Evolutionary conservation across 208 protist species (phyloP).

Genomic region (Trypanosoma rangeli): DNA sequence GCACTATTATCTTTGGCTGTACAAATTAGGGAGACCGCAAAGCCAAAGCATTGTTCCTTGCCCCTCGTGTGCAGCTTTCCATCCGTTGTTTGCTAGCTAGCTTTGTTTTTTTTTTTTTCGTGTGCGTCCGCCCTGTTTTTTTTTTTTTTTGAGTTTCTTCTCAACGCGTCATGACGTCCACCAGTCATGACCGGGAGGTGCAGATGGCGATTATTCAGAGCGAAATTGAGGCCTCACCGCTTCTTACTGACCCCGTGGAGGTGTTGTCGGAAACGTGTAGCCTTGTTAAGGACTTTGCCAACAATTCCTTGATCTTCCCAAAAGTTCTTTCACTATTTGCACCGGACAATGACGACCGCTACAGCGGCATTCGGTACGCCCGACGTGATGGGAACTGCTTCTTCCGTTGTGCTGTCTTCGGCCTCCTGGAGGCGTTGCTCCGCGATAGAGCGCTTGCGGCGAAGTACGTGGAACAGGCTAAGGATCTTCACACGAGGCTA

Average conservation of each 20-base stretch:
- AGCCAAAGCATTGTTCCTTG: background rate
- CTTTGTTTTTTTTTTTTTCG: constrained; percentile 23
- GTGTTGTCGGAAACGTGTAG: constrained; percentile 27
- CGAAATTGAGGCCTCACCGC: constrained; percentile 47
- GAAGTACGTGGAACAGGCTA: constrained; percentile 23
- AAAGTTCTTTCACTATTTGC: constrained; percentile 55
- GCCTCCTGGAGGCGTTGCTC: constrained; percentile 45
- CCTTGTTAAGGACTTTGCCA: constrained; percentile 43
- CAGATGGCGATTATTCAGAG: constrained; percentile 66
- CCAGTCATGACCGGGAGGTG: constrained; percentile 28
- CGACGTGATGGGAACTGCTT: constrained; percentile 90
- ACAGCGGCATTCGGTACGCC: constrained; percentile 56
- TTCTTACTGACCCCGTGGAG: constrained; percentile 41
- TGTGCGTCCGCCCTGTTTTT: background rate
- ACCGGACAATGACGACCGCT: background rate
- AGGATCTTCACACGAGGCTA: constrained; percentile 27
- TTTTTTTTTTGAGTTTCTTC: constrained; percentile 1
- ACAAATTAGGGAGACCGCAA: background rate
- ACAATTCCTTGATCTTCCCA: constrained; percentile 35
- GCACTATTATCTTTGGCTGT: background rate
- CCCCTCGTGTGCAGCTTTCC: background rate
- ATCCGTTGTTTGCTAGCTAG: background rate
- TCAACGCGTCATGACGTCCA: constrained; percentile 2
- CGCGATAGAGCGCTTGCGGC: constrained; percentile 21
- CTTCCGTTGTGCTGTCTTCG: constrained; percentile 73